Conservation (phyloP, 2,329 filamentous ascomycete genomes). For the Aspergillus oerlinghausenensis region DNA sequence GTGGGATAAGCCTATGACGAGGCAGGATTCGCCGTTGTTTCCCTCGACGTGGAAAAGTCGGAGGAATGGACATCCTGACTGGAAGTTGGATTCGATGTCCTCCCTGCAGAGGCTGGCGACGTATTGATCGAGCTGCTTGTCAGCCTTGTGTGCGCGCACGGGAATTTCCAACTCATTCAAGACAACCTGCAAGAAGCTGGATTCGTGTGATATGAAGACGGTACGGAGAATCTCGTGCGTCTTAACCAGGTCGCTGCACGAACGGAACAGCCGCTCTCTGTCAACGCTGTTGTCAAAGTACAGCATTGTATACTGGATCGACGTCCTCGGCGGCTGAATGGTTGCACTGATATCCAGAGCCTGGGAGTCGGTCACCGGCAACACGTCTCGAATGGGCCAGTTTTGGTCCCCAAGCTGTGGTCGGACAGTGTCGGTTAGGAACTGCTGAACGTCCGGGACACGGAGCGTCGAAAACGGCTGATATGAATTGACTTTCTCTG, state of each 20-base stretch:
- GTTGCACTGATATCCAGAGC: slow-evolving; percentile 57
- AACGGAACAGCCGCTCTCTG: slow-evolving; percentile 38
- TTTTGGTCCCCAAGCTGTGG: slow-evolving; percentile 45
- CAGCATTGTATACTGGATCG: slow-evolving; percentile 59
- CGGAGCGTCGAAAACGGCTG: slow-evolving; percentile 51
- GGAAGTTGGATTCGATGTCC: slow-evolving; percentile 51
- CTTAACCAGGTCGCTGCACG: slow-evolving; percentile 46
- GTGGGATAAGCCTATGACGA: slow-evolving; percentile 57
- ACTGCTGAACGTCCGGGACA: slow-evolving; percentile 31
- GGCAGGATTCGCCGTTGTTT: slow-evolving; percentile 30
- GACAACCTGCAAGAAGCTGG: slow-evolving; percentile 50
- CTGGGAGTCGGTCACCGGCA: slow-evolving; percentile 56
- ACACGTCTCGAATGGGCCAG: slow-evolving; percentile 52
- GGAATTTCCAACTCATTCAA: slow-evolving; percentile 46
- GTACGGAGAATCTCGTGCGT: slow-evolving; percentile 61
- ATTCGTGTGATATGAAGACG: slow-evolving; percentile 54
- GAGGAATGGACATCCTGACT: slow-evolving; percentile 54
- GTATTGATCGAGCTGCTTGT: slow-evolving; percentile 45
- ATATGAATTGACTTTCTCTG: slow-evolving; percentile 21
- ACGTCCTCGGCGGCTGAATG: slow-evolving; percentile 55
- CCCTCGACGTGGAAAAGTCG: slow-evolving; percentile 49
- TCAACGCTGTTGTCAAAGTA: slow-evolving; percentile 52
- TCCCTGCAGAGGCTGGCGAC: slow-evolving; percentile 46
- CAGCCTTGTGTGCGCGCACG: slow-evolving; percentile 45
- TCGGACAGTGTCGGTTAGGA: slow-evolving; percentile 44